Conservation (phyloP, 345 rosid genomes). For the Adansonia digitata region DNA sequence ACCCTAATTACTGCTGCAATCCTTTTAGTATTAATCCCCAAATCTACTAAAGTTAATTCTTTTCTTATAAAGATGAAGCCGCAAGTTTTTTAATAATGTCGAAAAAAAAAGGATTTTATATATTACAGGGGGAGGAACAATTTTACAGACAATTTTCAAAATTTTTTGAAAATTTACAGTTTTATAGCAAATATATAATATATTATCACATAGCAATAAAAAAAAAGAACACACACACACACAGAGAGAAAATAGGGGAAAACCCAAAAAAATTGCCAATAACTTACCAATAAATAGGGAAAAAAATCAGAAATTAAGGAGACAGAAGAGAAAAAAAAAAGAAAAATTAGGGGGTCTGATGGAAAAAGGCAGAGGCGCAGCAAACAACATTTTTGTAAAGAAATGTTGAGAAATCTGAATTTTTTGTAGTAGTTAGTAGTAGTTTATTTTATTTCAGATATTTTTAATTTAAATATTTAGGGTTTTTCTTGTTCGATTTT, state of each 20-base stretch:
- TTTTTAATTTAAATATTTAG: not conserved
- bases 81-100: not conserved
- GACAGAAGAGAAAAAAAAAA: slow-evolving; percentile 8
- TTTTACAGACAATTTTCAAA: slow-evolving; percentile 12
- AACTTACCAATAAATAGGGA: slow-evolving; percentile 32
- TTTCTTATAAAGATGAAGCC: not conserved
- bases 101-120: slow-evolving; percentile 1
- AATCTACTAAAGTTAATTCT: not conserved
- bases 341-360: slow-evolving; percentile 14
- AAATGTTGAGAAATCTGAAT: slow-evolving; percentile 6
- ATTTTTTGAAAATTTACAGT: slow-evolving; percentile 20
- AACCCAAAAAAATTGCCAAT: slow-evolving; percentile 3
- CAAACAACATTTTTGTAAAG: not conserved
- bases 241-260: not conserved
- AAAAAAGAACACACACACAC: too few relatives aligned
- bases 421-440: not conserved
- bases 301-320: slow-evolving; percentile 2
- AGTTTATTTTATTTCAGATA: not conserved
- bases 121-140: not conserved
- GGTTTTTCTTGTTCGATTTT: not conserved
- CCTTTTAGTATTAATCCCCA: not conserved
- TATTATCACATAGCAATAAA: not conserved
- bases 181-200: slow-evolving; percentile 1
- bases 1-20: slow-evolving; percentile 23
- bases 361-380: slow-evolving; percentile 1